phyloP scores from a whole-genome alignment of 2,329 filamentous ascomycete species.

The Xylaria polymorpha region DNA sequence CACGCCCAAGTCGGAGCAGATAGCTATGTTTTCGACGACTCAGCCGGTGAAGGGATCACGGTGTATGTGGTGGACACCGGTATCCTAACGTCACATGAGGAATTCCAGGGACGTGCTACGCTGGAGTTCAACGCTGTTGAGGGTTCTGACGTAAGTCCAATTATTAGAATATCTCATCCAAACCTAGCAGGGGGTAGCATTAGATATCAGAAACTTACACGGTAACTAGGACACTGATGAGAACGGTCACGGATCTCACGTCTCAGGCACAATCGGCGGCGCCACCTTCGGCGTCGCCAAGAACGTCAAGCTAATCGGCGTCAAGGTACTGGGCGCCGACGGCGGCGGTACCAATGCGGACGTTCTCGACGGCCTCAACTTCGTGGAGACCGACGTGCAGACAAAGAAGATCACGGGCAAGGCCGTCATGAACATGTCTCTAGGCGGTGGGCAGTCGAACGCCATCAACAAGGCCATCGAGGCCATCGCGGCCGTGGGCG shows the following conservation, averaged over 20 bases:
- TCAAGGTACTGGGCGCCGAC: slow-evolving; percentile 69
- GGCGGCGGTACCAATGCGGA: slow-evolving; percentile 62
- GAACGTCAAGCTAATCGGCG: slow-evolving; percentile 64
- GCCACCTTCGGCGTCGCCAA: slow-evolving; percentile 72
- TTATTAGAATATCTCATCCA: not conserved
- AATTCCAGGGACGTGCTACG: slow-evolving; percentile 67
- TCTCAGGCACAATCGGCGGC: slow-evolving; percentile 71
- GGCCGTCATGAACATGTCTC: slow-evolving; percentile 72
- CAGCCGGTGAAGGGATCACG: slow-evolving; percentile 66
- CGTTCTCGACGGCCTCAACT: slow-evolving; percentile 71
- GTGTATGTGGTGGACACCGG: slow-evolving; percentile 75
- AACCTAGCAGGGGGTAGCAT: not conserved
- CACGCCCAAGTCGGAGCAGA: slow-evolving; percentile 51
- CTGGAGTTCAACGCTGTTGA: slow-evolving; percentile 66
- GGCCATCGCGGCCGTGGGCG: slow-evolving; percentile 60
- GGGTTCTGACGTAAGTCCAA: slow-evolving; percentile 54
- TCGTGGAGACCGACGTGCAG: slow-evolving; percentile 60
- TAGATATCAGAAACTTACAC: slow-evolving; percentile 35
- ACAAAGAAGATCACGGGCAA: slow-evolving; percentile 59
- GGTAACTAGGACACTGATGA: slow-evolving; percentile 61
- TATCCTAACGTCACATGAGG: slow-evolving; percentile 65
- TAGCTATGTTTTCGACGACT: slow-evolving; percentile 64
- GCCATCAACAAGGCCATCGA: slow-evolving; percentile 68
- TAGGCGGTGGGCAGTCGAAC: slow-evolving; percentile 61
- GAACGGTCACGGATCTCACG: slow-evolving; percentile 73